These are phyloP conservation scores for Boletus speciosus DNA, from an alignment of 768 basidiomycete species.

Conservation along the genomic window DNA sequence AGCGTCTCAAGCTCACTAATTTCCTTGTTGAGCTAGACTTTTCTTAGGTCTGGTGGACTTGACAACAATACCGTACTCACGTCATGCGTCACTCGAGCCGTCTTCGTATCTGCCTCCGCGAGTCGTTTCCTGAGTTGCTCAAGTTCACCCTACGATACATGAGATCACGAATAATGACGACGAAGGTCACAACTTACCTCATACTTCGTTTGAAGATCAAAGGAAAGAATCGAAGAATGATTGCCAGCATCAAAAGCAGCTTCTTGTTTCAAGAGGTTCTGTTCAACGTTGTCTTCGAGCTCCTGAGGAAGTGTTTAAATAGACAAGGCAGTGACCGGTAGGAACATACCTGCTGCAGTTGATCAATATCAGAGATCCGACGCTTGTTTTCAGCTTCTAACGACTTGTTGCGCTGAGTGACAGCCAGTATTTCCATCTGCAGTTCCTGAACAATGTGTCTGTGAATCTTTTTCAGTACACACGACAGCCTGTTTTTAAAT, in stretches of 20 bases:
- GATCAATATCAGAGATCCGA: conserved; percentile 52
- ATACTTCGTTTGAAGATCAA: conserved; percentile 43
- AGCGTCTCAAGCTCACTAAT: conserved; percentile 89
- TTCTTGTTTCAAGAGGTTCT: conserved; percentile 52
- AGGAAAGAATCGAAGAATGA: conserved; percentile 9
- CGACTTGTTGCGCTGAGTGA: conserved; percentile 63
- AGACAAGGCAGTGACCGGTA: not conserved
- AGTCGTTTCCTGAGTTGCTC: conserved; percentile 70
- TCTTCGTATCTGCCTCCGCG: conserved; percentile 72
- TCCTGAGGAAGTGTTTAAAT: conserved; percentile 44
- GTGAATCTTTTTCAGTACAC: conserved; percentile 1
- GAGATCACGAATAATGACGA: not conserved
- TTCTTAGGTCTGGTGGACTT: not conserved
- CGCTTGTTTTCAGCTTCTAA: conserved; percentile 75
- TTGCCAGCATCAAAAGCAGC: conserved; percentile 31
- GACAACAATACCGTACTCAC: conserved; percentile 37
- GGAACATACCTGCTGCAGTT: conserved; percentile 62
- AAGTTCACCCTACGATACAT: conserved; percentile 47
- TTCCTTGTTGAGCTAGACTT: conserved; percentile 77
- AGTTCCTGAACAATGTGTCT: conserved; percentile 88
- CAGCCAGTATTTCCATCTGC: conserved; percentile 70
- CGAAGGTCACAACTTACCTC: conserved; percentile 43
- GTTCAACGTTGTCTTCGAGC: conserved; percentile 74
- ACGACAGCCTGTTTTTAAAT: not conserved
- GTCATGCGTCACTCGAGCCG: conserved; percentile 62